phyloP scores from a whole-genome alignment of 208 protist genomes.

The Sergeia podlipaevii region DNA sequence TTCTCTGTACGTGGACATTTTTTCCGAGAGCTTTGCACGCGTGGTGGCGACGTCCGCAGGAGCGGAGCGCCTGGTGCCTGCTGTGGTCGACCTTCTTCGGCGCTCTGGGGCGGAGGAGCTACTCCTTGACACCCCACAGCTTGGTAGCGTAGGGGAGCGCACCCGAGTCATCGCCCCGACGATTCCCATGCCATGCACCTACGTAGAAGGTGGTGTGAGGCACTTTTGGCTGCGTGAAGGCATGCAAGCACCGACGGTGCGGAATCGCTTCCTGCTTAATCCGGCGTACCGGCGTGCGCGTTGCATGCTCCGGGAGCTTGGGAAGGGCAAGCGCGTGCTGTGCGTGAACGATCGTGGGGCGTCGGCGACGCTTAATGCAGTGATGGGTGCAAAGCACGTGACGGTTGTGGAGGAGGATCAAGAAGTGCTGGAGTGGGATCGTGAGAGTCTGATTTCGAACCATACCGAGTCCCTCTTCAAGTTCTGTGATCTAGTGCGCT shows the following conservation, averaged over 20 bases:
- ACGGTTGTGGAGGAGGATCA: conserved; percentile 46
- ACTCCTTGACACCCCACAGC: conserved; percentile 60
- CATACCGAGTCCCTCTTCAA: conserved; percentile 58
- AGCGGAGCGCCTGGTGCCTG: conserved; percentile 73
- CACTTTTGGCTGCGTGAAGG: conserved; percentile 53
- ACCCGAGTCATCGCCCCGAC: conserved; percentile 44
- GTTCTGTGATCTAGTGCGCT: conserved; percentile 45
- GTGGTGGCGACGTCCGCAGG: conserved; percentile 66
- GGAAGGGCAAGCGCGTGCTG: conserved; percentile 59
- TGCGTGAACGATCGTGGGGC: conserved; percentile 77
- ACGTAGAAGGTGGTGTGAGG: conserved; percentile 69
- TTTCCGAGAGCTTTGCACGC: conserved; percentile 68
- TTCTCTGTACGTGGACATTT: conserved; percentile 77
- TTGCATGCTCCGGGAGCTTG: conserved; percentile 60
- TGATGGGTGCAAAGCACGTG: conserved; percentile 77
- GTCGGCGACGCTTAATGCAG: conserved; percentile 59
- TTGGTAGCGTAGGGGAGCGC: conserved; percentile 47
- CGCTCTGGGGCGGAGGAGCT: conserved; percentile 64
- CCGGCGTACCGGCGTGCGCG: conserved; percentile 63
- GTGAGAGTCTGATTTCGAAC: conserved; percentile 71
- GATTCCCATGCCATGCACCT: conserved; percentile 37
- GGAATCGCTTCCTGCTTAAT: conserved; percentile 59
- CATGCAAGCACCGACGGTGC: conserved; percentile 26
- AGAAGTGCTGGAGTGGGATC: conserved; percentile 37
- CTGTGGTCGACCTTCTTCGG: conserved; percentile 63